A percentile compares a stretch with the other conserved stretches of the same genome.
These are phyloP conservation scores for Phialophora macrospora DNA, from an alignment of 2,329 filamentous ascomycete genomes.

Conservation along the genomic window DNA sequence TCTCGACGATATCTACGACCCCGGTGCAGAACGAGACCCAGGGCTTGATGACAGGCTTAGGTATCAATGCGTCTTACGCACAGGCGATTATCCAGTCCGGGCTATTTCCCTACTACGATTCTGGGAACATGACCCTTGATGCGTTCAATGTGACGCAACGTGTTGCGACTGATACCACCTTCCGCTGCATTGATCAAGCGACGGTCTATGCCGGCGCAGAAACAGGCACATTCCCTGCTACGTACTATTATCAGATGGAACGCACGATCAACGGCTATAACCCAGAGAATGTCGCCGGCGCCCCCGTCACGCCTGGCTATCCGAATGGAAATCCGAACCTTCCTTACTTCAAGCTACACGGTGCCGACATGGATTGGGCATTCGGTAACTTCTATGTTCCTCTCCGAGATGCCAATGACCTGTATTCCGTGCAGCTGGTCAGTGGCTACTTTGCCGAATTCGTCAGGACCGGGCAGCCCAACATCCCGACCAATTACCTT, in stretches of 20 bases:
- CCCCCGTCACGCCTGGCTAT: constrained; percentile 47
- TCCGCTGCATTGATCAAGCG: constrained; percentile 65
- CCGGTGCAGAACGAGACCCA: constrained; percentile 50
- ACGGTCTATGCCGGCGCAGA: constrained; percentile 58
- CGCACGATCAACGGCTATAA: constrained; percentile 60
- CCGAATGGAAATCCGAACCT: constrained; percentile 56
- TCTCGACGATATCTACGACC: constrained; percentile 55
- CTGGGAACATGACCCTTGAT: constrained; percentile 59
- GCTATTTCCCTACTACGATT: constrained; percentile 58
- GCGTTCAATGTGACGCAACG: constrained; percentile 62
- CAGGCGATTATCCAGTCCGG: constrained; percentile 50
- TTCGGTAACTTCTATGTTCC: constrained; percentile 58
- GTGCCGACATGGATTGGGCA: constrained; percentile 60
- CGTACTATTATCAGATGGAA: constrained; percentile 67
- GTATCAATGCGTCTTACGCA: constrained; percentile 53
- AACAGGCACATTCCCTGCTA: constrained; percentile 53
- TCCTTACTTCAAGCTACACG: constrained; percentile 63
- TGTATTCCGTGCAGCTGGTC: constrained; percentile 53
- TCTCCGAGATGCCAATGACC: constrained; percentile 58
- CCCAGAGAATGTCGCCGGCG: constrained; percentile 59
- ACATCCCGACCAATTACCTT: constrained; percentile 54
- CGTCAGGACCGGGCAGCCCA: constrained; percentile 57
- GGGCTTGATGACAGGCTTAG: constrained; percentile 53
- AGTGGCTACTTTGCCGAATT: constrained; percentile 59
- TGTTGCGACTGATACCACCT: constrained; percentile 63